Conservation (phyloP, 257 asterid genomes). For the Solanum chmielewskii region DNA sequence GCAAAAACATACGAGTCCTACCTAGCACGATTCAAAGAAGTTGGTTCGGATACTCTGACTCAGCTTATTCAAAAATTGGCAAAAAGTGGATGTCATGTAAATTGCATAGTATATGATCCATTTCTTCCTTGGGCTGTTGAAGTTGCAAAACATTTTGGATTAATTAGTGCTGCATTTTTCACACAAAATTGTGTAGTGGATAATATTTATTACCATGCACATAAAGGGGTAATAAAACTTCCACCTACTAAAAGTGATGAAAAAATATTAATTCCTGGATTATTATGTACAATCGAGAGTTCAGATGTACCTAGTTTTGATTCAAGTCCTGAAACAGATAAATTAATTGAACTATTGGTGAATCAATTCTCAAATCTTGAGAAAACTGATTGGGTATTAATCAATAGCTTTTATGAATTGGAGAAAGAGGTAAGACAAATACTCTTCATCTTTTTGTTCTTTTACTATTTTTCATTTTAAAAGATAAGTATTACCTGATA, state of each 20-base stretch:
- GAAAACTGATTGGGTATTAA: slow-evolving; percentile 4
- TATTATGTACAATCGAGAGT: background rate
- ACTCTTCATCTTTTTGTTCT: no score
- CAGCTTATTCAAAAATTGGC: background rate
- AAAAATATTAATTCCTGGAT: background rate
- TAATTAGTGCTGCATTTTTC: background rate
- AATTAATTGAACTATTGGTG: background rate
- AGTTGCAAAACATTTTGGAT: background rate
- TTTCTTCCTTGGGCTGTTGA: slow-evolving; percentile 12
- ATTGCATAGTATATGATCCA: slow-evolving; percentile 8
- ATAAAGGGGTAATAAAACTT: background rate
- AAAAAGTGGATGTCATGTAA: background rate
- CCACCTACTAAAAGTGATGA: background rate
- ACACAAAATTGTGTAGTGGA: slow-evolving; percentile 11
- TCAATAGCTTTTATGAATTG: slow-evolving; percentile 15
- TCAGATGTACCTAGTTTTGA: slow-evolving; percentile 6
- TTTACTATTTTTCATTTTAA: no score
- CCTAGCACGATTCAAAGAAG: slow-evolving; percentile 10
- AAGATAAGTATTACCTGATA: no score
- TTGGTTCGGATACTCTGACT: background rate
- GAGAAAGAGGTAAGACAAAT: slow-evolving; percentile 2
- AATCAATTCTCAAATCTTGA: slow-evolving; percentile 6
- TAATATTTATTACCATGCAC: background rate
- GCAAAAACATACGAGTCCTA: slow-evolving; percentile 15
- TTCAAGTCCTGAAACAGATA: background rate